A percentile compares a stretch with the other conserved stretches of the same genome.
These are phyloP conservation scores for Colletotrichum spinosum DNA, from an alignment of 2,329 filamentous ascomycete species.

Conservation along the genomic window DNA sequence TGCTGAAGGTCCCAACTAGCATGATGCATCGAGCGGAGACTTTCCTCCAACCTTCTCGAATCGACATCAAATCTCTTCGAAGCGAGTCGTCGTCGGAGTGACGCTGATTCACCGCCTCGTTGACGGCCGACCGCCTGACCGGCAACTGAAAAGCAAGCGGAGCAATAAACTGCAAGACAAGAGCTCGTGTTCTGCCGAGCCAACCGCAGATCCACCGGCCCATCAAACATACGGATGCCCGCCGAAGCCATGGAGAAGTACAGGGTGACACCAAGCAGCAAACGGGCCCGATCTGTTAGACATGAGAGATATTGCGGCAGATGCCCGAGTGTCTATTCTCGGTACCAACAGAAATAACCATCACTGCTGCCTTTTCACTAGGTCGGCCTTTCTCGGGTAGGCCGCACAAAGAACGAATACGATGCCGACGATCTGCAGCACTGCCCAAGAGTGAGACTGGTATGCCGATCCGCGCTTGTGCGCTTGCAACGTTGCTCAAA, in stretches of 20 bases:
- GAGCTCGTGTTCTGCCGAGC: slow-evolving; percentile 36
- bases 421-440: too few relatives aligned
- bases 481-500: slow-evolving; percentile 36
- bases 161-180: slow-evolving; percentile 4
- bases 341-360: slow-evolving; percentile 1
- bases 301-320: slow-evolving; percentile 7
- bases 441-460: slow-evolving; percentile 3
- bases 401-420: not conserved
- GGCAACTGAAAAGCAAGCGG: slow-evolving; percentile 25
- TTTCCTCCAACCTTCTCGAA: slow-evolving; percentile 4
- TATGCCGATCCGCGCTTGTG: slow-evolving; percentile 28
- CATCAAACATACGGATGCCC: slow-evolving; percentile 8
- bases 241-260: slow-evolving; percentile 10
- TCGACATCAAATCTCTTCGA: not conserved
- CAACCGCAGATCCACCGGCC: slow-evolving; percentile 21
- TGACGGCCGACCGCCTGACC: not conserved
- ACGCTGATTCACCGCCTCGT: slow-evolving; percentile 22
- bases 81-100: not conserved
- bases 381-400: slow-evolving; percentile 1
- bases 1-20: too few relatives aligned
- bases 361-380: not conserved
- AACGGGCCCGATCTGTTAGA: slow-evolving; percentile 4
- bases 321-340: slow-evolving; percentile 9
- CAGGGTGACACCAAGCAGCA: slow-evolving; percentile 6
- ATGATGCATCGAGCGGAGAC: not conserved